Base-by-base conservation (phyloP, 2,329 filamentous ascomycete species). In the Acrodontium crateriforme region DNA sequence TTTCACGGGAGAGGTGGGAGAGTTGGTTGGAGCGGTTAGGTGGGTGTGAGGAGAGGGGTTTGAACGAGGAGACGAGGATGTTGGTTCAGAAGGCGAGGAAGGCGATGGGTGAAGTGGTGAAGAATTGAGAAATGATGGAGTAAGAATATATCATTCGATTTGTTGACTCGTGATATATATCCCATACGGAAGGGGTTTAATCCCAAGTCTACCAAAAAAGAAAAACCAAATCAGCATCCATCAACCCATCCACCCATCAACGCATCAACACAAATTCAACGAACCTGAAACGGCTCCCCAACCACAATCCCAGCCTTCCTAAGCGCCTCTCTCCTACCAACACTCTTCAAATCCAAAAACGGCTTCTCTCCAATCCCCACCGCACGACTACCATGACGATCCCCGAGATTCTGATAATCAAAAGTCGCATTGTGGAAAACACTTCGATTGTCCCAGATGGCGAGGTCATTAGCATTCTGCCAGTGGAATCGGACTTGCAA, bases 401-500 rank as follows among this genome's bases (percentile, higher is more conserved):
- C 24, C 5, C 29, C 29, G 12, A 31, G 18, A 5, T 25, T 25
- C 17, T 30, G 13, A 15, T 27, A 31, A 14, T 31, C 29, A 16
- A 13, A 31, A 3, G 29, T 31, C 6, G 29, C 29, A 16, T 17
- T 18, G 19, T 31, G 29, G 29, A 31, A 31, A 3, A 18, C 24
- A 12, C 24, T 17, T 5, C 25, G 13, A 16, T 31, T 31, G 15
- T 31, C 29, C 29, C 29, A 31, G 37, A 78, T 73, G 2, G 71
- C 65, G 42, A 64, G 50, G 41, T 64, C 61, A 36, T 67, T 63
- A 34, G 47, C 36, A 35, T 62, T 62, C 44, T 54, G 48, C 64
- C 63, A 68, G 36, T 57, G 53, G 38, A 61, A 56, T 12, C 64
- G 39, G 4, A 66, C 61, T 40, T 65, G 62, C 29, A 65, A 38